Evolutionary conservation across 768 basidiomycete species (phyloP), one percentile per base, ranked within the genome.

Genomic region (Lactifluus rugatus): DNA sequence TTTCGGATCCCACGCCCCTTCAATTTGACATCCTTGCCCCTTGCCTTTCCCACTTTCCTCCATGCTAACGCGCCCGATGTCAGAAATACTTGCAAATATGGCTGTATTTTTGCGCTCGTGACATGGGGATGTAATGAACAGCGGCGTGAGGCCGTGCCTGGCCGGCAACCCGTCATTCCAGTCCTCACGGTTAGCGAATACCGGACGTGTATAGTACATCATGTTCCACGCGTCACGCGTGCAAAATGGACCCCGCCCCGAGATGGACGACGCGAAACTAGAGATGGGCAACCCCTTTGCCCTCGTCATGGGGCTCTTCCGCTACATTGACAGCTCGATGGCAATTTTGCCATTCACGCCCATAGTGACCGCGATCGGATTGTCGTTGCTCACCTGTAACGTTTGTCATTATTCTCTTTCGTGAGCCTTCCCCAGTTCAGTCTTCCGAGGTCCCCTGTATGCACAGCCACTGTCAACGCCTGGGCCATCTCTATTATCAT

Each of bases 31-130:
- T 34, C 16, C 10, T 52, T 52, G 50, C 57, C 52, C 57, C 28
- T 31, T 23, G 37, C 48, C 54, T 26, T 48, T 42, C 19, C 26
- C 26, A 31, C 31, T 31, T 48, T 42, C 53, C 46, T 34, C 46
- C 58, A 39, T 41, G 41, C 52, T 59, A 53, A 54, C 34, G 47
- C 58, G 42, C 32, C 34, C 17, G 53, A 48, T 60, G 58, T 60
- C 58, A 51, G 58, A 50, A 60, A 54, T 55, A 5, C 44, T 19
- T 26, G 48, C 58, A 50, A 50, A 60, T 55, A 60, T 55, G 9
- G 53, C 16, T 31, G 53, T 49, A 44, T 49, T 45, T 48, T 59
- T 59, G 58, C 48, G 48, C 58, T 60, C 58, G 58, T 60, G 58
- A 60, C 54, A 51, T 52, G 41, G 6, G 25, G 32, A 45, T 59